Evolutionary conservation across 164 flowering plant genomes (phyloP), one percentile per base, ranked within the genome.

Genomic region (Macadamia integrifolia): DNA sequence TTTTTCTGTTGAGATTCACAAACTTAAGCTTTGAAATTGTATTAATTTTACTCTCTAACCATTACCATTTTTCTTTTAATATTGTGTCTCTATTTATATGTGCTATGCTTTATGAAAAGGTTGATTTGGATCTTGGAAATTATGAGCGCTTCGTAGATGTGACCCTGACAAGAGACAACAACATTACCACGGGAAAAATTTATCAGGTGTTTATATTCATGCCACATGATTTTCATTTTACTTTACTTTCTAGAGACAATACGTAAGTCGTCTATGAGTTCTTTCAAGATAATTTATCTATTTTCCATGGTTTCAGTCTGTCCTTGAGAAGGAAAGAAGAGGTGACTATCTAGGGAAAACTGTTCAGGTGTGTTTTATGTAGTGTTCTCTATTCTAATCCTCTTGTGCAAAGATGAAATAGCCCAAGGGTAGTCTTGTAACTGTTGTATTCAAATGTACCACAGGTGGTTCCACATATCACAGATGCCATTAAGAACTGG

Each of bases 311-410:
- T 35, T 61, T 66, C 81, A 92, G 99, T 92, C 96, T 73, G 98
- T 95, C 46, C 90, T 95, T 72, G 96, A 91, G 59, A 89, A 84
- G 84, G 97, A 92, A 75, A 77, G 97, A 52, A 86, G 66, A 75
- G 98, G 99, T 1, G 93, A 90, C 80, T 95, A 91, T 80, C 93
- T 95, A 72, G 99, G 99, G 73, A 95, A 92, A 80, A 95, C 96
- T 56, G 98, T 95, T 52, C 99, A 95, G 96, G 99, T 91, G 72
- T 28, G 64, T 53, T 67, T 15, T 35, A 58, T 62, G 50, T 44
- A 18, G 62, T 67, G 55, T 61, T 23, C 11, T 66, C 30, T 28
- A 58, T 63, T 67, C 18, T 32, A 13, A 7, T 29, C 35, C 40
- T 31, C 59, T 11, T 53, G 57, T n/a, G 14, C 57, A 53, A 0